phyloP scores from a whole-genome alignment of 2,329 filamentous ascomycete species.

The Pestalotiopsis sp. region DNA sequence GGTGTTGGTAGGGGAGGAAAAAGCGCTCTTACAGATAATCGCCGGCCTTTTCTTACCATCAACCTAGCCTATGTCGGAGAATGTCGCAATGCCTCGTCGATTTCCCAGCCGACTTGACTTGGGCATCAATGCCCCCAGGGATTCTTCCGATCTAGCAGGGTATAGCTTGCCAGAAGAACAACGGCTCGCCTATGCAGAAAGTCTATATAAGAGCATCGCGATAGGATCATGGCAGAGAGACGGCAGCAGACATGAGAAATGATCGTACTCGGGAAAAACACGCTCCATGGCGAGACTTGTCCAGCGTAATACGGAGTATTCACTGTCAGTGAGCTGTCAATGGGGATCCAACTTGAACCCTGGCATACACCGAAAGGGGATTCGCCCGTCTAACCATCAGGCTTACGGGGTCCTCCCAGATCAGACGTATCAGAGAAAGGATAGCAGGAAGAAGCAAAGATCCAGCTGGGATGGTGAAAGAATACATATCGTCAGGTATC shows the following conservation, averaged over 20 bases:
- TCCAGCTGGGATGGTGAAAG: conserved; percentile 25
- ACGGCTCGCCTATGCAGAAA: conserved; percentile 28
- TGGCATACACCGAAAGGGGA: conserved; percentile 27
- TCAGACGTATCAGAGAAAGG: conserved; percentile 22
- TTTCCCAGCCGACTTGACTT: conserved; percentile 39
- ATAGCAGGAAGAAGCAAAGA: conserved; percentile 23
- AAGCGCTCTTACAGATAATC: conserved; percentile 13
- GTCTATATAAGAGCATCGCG: conserved; percentile 27
- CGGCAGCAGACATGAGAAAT: conserved; percentile 16
- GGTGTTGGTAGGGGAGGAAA: not conserved
- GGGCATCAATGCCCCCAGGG: conserved; percentile 44
- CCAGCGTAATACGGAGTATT: not conserved
- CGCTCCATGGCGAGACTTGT: not conserved
- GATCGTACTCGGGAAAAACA: conserved; percentile 23
- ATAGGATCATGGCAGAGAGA: conserved; percentile 4
- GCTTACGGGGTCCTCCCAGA: conserved; percentile 13
- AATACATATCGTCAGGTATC: conserved; percentile 29
- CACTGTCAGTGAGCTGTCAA: conserved; percentile 28
- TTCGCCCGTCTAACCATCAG: conserved; percentile 26
- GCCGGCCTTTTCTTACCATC: conserved; percentile 10
- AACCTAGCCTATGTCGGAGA: conserved; percentile 36
- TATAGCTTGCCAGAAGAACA: conserved; percentile 25
- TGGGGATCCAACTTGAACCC: conserved; percentile 20
- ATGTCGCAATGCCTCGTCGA: conserved; percentile 28
- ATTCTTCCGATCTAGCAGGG: conserved; percentile 32